Conservation (phyloP, 108 stramenopile species). For the Cyclotella cryptica region DNA sequence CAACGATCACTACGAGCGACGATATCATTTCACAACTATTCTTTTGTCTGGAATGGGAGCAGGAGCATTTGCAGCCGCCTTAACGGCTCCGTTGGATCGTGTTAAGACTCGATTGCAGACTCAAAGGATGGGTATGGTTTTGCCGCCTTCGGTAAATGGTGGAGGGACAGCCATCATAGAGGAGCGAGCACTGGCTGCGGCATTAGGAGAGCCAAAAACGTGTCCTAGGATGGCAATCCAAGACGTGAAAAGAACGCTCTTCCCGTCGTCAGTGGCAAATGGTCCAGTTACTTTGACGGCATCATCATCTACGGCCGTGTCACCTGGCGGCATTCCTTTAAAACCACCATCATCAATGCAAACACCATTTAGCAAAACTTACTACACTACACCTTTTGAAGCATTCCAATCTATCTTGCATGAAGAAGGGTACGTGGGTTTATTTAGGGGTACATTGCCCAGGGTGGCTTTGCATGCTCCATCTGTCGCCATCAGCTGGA, state of each 20-base stretch:
- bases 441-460: constrained; percentile 89
- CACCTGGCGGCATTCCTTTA: background rate
- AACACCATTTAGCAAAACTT: constrained; percentile 36
- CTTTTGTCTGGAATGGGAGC: constrained; percentile 87
- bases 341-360: background rate
- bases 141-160: constrained; percentile 19
- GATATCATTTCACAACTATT: constrained; percentile 50
- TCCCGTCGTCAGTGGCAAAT: constrained; percentile 11
- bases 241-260: constrained; percentile 34
- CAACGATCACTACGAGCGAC: constrained; percentile 23
- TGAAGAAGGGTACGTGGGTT: constrained; percentile 88
- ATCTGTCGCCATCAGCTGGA: constrained; percentile 98
- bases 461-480: constrained; percentile 93
- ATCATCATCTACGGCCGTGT: background rate
- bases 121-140: constrained; percentile 61
- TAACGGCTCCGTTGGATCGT: constrained; percentile 97
- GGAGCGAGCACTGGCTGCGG: constrained; percentile 41
- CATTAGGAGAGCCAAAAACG: constrained; percentile 33
- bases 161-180: constrained; percentile 34
- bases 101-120: constrained; percentile 95
- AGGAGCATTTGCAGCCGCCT: constrained; percentile 88
- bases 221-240: constrained; percentile 52
- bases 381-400: constrained; percentile 59
- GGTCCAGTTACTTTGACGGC: background rate
- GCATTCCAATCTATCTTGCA: constrained; percentile 84